Conservation (phyloP, 78 protist genomes). For the Emiliania huxleyi region DNA sequence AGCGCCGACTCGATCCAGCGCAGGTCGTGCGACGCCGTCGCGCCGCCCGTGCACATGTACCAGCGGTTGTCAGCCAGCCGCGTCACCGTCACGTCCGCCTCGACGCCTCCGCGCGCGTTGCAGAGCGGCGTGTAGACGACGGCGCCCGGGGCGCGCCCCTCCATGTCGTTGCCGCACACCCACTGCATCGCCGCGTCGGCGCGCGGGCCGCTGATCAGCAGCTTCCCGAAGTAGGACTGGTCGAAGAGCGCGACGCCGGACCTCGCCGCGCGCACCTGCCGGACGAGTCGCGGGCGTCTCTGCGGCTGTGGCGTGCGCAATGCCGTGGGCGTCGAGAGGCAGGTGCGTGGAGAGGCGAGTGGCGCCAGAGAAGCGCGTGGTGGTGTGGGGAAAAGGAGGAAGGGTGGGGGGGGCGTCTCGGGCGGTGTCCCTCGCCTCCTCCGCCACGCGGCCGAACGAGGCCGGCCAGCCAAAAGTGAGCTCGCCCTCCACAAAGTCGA, state of each 20-base stretch:
- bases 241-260: conserved; percentile 34
- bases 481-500: not conserved
- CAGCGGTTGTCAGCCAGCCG: not conserved
- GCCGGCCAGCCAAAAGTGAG: conserved; percentile 25
- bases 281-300: not conserved
- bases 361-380: too few relatives aligned
- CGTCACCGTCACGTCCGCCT: conserved; percentile 35
- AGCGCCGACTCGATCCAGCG: not conserved
- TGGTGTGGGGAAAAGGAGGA: too few relatives aligned
- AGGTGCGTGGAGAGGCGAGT: too few relatives aligned
- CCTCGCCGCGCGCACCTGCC: conserved; percentile 7
- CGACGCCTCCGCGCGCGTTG: conserved; percentile 29
- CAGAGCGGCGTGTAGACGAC: conserved; percentile 31
- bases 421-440: not conserved
- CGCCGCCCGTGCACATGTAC: not conserved
- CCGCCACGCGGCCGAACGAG: not conserved
- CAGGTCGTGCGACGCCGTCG: not conserved
- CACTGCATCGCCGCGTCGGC: conserved; percentile 18
- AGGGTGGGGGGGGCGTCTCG: too few relatives aligned
- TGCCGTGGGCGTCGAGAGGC: not conserved
- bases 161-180: not conserved
- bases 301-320: not conserved
- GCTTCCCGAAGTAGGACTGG: conserved; percentile 33
- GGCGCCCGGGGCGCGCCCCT: not conserved
- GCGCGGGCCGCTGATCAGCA: not conserved